These are phyloP conservation scores for Aspergillus pseudonomiae DNA, from an alignment of 2,329 filamentous ascomycete species.

Conservation along the genomic window DNA sequence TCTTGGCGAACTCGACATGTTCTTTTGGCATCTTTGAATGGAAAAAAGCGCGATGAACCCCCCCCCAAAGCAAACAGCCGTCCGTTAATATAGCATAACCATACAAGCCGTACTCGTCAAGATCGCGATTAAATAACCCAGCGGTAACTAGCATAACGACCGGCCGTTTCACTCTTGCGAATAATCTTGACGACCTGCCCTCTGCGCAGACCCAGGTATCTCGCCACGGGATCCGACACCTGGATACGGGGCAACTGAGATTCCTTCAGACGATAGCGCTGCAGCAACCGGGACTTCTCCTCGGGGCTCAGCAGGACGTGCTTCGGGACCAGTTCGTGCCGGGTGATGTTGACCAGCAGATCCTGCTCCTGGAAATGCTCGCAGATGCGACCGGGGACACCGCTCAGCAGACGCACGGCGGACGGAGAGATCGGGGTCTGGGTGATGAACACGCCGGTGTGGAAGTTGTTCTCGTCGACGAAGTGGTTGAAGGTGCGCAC, in stretches of 20 bases:
- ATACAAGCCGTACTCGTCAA: neutral
- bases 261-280: conserved; percentile 94
- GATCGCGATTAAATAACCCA: conserved; percentile 54
- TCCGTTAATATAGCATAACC: neutral
- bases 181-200: conserved; percentile 99
- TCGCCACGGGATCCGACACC: conserved; percentile 86
- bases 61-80: neutral
- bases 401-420: conserved; percentile 82
- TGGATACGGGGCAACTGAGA: conserved; percentile 93
- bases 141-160: conserved; percentile 93
- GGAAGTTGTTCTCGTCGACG: conserved; percentile 77
- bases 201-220: conserved; percentile 85
- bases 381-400: conserved; percentile 76
- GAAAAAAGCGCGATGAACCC: neutral
- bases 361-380: conserved; percentile 97
- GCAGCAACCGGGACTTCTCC: conserved; percentile 83
- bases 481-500: conserved; percentile 87
- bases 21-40: neutral
- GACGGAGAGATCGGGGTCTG: conserved; percentile 80
- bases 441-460: conserved; percentile 89
- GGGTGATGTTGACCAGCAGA: conserved; percentile 95
- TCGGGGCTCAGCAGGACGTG: conserved; percentile 88
- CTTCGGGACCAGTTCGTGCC: conserved; percentile 93
- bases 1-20: neutral
- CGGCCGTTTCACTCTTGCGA: conserved; percentile 89